phyloP scores from a whole-genome alignment of 352 stramenopile species.

The Phytophthora cactorum region DNA sequence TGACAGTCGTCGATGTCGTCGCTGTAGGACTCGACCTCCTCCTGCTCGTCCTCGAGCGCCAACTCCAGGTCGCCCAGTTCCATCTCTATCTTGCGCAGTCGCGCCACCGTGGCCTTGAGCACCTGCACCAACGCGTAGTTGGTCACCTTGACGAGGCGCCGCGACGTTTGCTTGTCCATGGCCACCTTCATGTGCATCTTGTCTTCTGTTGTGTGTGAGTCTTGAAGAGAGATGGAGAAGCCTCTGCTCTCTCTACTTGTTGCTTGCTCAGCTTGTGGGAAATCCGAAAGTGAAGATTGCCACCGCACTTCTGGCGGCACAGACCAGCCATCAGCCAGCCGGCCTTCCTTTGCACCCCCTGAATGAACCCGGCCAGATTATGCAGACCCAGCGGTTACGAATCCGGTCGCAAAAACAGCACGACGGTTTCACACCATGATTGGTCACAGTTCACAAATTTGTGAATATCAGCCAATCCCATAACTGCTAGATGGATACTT shows the following conservation, averaged over 20 bases:
- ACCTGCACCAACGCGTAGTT: constrained; percentile 52
- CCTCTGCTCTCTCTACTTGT: not conserved
- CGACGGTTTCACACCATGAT: not conserved
- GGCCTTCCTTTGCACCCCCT: constrained; percentile 16
- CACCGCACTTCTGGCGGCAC: constrained; percentile 9
- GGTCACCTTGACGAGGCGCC: constrained; percentile 45
- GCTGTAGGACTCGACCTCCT: constrained; percentile 49
- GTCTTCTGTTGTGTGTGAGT: not conserved
- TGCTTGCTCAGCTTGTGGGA: constrained; percentile 6
- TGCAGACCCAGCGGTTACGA: constrained; percentile 24
- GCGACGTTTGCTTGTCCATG: constrained; percentile 43
- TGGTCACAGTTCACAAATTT: not conserved
- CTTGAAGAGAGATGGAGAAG: constrained; percentile 11
- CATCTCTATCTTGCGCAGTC: constrained; percentile 40
- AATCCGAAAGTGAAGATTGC: constrained; percentile 32
- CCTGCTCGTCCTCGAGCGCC: constrained; percentile 44
- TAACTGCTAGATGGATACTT: not conserved
- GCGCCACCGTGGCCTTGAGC: constrained; percentile 41
- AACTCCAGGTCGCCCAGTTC: constrained; percentile 42
- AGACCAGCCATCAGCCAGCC: constrained; percentile 6
- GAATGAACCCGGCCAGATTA: constrained; percentile 27
- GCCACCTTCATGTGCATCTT: constrained; percentile 32
- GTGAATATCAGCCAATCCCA: constrained; percentile 2
- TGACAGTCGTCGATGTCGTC: constrained; percentile 54
- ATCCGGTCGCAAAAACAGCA: constrained; percentile 10